These are phyloP conservation scores for Acorus gramineus DNA, from an alignment of 106 monocot genomes.

Conservation along the genomic window DNA sequence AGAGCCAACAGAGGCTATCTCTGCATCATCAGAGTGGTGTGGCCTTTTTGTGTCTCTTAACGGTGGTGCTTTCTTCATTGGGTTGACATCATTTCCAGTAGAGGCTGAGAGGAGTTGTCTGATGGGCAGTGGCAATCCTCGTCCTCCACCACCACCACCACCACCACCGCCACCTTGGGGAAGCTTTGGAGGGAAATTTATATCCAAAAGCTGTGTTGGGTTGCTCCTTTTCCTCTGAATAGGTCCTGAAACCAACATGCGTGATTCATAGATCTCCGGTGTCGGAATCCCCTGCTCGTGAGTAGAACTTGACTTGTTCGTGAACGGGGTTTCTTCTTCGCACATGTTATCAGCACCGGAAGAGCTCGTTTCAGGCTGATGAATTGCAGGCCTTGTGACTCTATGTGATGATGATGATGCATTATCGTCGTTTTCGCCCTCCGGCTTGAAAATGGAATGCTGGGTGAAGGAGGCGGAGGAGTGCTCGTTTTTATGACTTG, in stretches of 20 bases:
- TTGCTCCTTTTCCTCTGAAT: slow-evolving; percentile 23
- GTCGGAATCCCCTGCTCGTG: slow-evolving; percentile 40
- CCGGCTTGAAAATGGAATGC: slow-evolving; percentile 52
- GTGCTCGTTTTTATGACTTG: slow-evolving; percentile 53
- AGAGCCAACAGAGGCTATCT: slow-evolving; percentile 3
- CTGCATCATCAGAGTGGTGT: not conserved
- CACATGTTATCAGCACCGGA: slow-evolving; percentile 22
- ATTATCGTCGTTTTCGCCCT: slow-evolving; percentile 36
- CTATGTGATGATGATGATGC: slow-evolving; percentile 25
- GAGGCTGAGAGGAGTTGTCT: slow-evolving; percentile 47
- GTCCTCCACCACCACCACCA: no score
- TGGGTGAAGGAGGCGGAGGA: slow-evolving; percentile 55
- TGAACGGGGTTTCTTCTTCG: slow-evolving; percentile 11
- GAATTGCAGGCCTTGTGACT: slow-evolving; percentile 18
- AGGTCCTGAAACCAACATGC: slow-evolving; percentile 27
- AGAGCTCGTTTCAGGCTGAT: slow-evolving; percentile 26
- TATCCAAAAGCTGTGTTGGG: slow-evolving; percentile 54
- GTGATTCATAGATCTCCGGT: slow-evolving; percentile 63
- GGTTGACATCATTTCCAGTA: slow-evolving; percentile 13
- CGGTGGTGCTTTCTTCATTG: slow-evolving; percentile 3
- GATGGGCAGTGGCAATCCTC: slow-evolving; percentile 40
- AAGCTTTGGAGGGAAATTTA: slow-evolving; percentile 68
- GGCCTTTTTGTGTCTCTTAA: not conserved
- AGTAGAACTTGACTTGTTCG: slow-evolving; percentile 13
- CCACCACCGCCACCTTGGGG: slow-evolving; percentile 36